Evolutionary conservation across 805 yeast species (phyloP).

Genomic region (Metschnikowia sp.): DNA sequence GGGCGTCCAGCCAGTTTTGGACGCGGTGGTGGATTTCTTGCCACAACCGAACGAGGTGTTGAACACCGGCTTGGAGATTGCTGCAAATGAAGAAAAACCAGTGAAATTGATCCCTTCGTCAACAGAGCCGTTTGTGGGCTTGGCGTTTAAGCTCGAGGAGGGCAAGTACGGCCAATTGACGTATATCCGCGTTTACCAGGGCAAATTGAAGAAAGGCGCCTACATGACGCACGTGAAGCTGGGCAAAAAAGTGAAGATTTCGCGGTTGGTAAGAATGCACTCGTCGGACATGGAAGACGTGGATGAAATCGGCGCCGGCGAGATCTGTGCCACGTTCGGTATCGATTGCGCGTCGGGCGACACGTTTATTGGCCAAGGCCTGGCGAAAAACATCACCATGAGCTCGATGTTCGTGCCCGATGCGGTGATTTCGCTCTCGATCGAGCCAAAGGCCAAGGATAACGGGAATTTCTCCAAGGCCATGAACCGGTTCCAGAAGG

Average conservation of each 20-base stretch:
- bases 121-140: slow-evolving; percentile 81
- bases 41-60: slow-evolving; percentile 94
- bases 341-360: slow-evolving; percentile 99
- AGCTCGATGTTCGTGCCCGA: slow-evolving; percentile 98
- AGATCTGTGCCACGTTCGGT: slow-evolving; percentile 98
- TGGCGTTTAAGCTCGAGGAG: slow-evolving; percentile 98
- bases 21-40: slow-evolving; percentile 91
- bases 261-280: slow-evolving; percentile 97
- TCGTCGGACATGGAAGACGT: slow-evolving; percentile 99
- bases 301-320: slow-evolving; percentile 94
- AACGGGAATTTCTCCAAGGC: slow-evolving; percentile 91
- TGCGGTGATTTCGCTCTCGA: slow-evolving; percentile 92
- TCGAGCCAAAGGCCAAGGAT: slow-evolving; percentile 85
- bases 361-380: slow-evolving; percentile 81
- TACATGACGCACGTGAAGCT: slow-evolving; percentile 85
- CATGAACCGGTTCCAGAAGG: slow-evolving; percentile 94
- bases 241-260: slow-evolving; percentile 89
- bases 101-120: slow-evolving; percentile 73
- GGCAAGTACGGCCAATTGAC: slow-evolving; percentile 98
- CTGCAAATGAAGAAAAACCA: slow-evolving; percentile 53
- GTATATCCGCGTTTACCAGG: slow-evolving; percentile 95
- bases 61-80: slow-evolving; percentile 83
- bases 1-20: slow-evolving; percentile 92
- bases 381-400: slow-evolving; percentile 74
- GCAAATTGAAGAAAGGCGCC: slow-evolving; percentile 85